These are phyloP conservation scores for Antitrichia curtipendula DNA, from an alignment of 225 moss, liverwort and hornwort species.

Conservation along the genomic window DNA sequence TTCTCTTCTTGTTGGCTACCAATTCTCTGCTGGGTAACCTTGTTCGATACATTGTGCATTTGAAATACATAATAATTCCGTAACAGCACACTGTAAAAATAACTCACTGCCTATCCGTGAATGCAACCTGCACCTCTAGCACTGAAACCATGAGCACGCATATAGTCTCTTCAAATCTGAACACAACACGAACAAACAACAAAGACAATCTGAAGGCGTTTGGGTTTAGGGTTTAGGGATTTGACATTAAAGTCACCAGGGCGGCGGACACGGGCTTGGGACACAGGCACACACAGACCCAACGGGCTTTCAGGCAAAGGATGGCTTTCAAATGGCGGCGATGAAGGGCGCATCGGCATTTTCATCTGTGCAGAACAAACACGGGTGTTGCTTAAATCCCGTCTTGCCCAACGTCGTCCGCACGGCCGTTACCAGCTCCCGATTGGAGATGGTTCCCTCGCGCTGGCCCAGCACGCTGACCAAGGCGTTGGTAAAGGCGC, in stretches of 20 bases:
- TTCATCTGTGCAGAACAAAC: slow-evolving; percentile 54
- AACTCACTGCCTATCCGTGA: background rate
- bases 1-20: background rate
- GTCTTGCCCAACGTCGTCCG: slow-evolving; percentile 46
- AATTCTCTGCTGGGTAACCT: background rate
- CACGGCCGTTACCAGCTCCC: slow-evolving; percentile 38
- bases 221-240: background rate
- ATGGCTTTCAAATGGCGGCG: background rate
- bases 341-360: slow-evolving; percentile 56
- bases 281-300: background rate
- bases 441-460: slow-evolving; percentile 32
- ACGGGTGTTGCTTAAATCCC: slow-evolving; percentile 85
- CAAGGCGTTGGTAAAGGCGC: slow-evolving; percentile 81
- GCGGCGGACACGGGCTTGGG: background rate
- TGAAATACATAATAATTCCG: background rate
- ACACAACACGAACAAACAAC: background rate
- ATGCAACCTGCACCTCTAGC: background rate
- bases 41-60: background rate
- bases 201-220: background rate
- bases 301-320: background rate
- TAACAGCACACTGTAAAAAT: background rate
- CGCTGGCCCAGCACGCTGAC: slow-evolving; percentile 27
- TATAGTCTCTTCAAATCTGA: background rate
- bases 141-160: background rate
- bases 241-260: background rate